These are phyloP conservation scores for Trypanosomatidae sp. DNA, from an alignment of 208 protist genomes.

Conservation along the genomic window DNA sequence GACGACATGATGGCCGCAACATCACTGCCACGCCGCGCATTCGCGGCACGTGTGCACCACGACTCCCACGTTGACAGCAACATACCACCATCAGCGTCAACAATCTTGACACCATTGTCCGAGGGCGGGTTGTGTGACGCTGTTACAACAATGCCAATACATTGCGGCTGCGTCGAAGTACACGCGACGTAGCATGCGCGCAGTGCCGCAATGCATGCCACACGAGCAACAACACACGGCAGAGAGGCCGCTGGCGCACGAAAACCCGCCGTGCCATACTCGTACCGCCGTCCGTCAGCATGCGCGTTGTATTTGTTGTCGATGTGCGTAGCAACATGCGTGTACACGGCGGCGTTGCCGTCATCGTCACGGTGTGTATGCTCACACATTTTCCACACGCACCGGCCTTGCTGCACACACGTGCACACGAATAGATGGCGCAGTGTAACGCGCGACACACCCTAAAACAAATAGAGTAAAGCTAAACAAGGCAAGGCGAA, in stretches of 20 bases:
- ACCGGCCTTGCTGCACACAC: too few relatives aligned
- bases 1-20: slow-evolving; percentile 18
- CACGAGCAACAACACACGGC: slow-evolving; percentile 37
- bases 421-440: too few relatives aligned
- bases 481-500: too few relatives aligned
- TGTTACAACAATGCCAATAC: slow-evolving; percentile 77
- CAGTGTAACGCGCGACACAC: too few relatives aligned
- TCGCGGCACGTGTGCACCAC: slow-evolving; percentile 38
- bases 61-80: slow-evolving; percentile 47
- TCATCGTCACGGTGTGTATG: too few relatives aligned
- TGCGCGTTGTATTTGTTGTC: slow-evolving; percentile 24
- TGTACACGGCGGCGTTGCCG: too few relatives aligned
- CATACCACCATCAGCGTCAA: slow-evolving; percentile 74
- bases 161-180: too few relatives aligned
- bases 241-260: slow-evolving; percentile 27
- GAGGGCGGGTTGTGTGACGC: slow-evolving; percentile 75
- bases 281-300: slow-evolving; percentile 3
- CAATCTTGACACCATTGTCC: slow-evolving; percentile 87
- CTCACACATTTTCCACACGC: too few relatives aligned
- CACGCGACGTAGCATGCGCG: slow-evolving; percentile 31
- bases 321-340: slow-evolving; percentile 11
- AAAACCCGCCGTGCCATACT: slow-evolving; percentile 79
- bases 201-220: slow-evolving; percentile 39
- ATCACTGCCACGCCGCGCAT: slow-evolving; percentile 29
- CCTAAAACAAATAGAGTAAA: too few relatives aligned